Percentiles rank a stretch among this genome's conserved stretches.
These are phyloP conservation scores for Phyllachora maydis DNA, from an alignment of 2,329 filamentous ascomycete genomes.

Conservation along the genomic window DNA sequence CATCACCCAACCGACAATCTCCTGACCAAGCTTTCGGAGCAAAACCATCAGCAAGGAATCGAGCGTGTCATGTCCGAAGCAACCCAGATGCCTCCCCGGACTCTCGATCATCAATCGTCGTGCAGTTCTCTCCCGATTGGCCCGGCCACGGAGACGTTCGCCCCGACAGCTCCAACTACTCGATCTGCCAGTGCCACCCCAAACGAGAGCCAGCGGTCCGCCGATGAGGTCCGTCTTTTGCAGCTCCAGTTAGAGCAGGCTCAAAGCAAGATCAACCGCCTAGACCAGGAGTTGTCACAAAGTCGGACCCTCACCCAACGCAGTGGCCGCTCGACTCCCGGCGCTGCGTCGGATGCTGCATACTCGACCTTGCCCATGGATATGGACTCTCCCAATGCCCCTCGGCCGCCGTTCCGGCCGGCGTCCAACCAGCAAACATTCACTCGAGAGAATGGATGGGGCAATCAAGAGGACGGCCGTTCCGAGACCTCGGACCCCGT, in stretches of 20 bases:
- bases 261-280: constrained; percentile 46
- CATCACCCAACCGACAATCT: constrained; percentile 50
- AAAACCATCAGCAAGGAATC: constrained; percentile 41
- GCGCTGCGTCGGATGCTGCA: constrained; percentile 17
- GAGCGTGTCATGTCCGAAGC: constrained; percentile 22
- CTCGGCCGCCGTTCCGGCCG: too few relatives aligned
- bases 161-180: constrained; percentile 23
- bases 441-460: constrained; percentile 28
- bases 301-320: constrained; percentile 39
- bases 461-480: constrained; percentile 27
- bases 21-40: constrained; percentile 53
- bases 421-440: too few relatives aligned
- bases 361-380: too few relatives aligned
- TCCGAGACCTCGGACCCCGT: constrained; percentile 35
- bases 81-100: constrained; percentile 12
- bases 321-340: constrained; percentile 30
- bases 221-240: constrained; percentile 43
- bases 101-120: constrained; percentile 25
- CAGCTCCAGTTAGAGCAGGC: constrained; percentile 53
- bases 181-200: constrained; percentile 28
- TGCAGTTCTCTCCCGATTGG: constrained; percentile 42
- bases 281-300: constrained; percentile 51
- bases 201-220: constrained; percentile 17
- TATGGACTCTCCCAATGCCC: too few relatives aligned
- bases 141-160: constrained; percentile 29